Evolutionary conservation across 345 rosid genomes (phyloP).

Genomic region (Eucalyptus lansdowneana): DNA sequence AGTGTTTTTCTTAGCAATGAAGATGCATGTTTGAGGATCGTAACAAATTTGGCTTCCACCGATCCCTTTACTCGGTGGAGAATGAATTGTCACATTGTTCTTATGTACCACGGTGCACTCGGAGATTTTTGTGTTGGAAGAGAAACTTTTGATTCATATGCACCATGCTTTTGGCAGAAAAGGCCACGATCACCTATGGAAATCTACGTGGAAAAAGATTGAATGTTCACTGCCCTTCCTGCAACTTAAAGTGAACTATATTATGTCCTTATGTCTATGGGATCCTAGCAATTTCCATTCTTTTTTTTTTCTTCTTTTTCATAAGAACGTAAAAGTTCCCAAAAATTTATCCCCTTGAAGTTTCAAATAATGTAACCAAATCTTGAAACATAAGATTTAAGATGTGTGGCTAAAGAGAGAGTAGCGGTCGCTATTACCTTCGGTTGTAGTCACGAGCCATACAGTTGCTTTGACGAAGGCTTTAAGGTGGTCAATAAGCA

Average conservation of each 20-base stretch:
- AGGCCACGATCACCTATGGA: no score
- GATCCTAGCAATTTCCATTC: neutral
- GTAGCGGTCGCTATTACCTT: neutral
- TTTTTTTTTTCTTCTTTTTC: neutral
- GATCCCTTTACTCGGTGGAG: no score
- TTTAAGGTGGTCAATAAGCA: rapidly evolving
- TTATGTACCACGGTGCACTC: no score
- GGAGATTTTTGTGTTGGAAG: no score
- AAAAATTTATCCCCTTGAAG: no score
- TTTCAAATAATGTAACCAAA: neutral
- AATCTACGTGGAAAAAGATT: neutral
- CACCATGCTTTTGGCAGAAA: no score
- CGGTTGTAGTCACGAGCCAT: neutral
- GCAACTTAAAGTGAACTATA: neutral
- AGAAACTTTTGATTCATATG: no score
- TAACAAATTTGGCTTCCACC: no score
- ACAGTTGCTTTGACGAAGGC: neutral
- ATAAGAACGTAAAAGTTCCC: neutral
- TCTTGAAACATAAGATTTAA: neutral
- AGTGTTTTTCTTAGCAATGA: no score
- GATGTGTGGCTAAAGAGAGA: neutral
- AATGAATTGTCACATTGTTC: no score
- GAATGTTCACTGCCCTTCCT: neutral
- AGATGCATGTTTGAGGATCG: no score
- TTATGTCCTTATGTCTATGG: neutral